A percentile compares a stretch with the other conserved stretches of the same genome.
Evolutionary conservation across 176 grass and related monocot species (phyloP).

Genomic region (Stipa capillata): DNA sequence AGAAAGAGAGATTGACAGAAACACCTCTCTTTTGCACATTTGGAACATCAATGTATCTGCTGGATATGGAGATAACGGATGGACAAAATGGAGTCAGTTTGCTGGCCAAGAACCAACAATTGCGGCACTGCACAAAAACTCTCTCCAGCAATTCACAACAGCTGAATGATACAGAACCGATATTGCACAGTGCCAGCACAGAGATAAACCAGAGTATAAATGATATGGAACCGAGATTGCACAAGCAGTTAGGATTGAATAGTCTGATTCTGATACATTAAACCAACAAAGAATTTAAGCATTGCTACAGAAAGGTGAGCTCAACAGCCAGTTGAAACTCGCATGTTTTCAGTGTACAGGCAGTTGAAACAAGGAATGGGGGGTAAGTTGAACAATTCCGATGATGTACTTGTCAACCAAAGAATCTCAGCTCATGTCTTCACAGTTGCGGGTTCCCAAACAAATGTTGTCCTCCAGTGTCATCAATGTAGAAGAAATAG

Average conservation of each 20-base stretch:
- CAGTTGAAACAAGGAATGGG: constrained; percentile 25
- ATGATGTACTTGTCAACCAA: constrained; percentile 51
- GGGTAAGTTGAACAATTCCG: constrained; percentile 43
- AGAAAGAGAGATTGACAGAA: neutral
- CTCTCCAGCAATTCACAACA: neutral
- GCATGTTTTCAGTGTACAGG: constrained; percentile 39
- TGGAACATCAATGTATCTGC: constrained; percentile 11
- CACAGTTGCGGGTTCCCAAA: constrained; percentile 42
- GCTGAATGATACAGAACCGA: neutral
- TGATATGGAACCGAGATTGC: neutral
- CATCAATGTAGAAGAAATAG: constrained; percentile 28
- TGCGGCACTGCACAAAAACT: neutral
- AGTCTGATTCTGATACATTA: constrained; percentile 26
- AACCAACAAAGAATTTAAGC: constrained; percentile 26
- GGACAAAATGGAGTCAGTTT: neutral
- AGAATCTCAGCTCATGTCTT: constrained; percentile 57
- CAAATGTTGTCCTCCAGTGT: constrained; percentile 27
- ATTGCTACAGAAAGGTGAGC: constrained; percentile 35
- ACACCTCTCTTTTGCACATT: constrained; percentile 11
- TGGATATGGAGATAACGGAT: neutral
- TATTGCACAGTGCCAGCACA: neutral
- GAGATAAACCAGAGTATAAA: neutral
- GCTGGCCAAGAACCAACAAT: constrained; percentile 5
- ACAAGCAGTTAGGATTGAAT: neutral
- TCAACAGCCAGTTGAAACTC: constrained; percentile 36